These are phyloP conservation scores for Yamadazyma aaseri DNA, from an alignment of 1,139 yeast species.

Conservation along the genomic window DNA sequence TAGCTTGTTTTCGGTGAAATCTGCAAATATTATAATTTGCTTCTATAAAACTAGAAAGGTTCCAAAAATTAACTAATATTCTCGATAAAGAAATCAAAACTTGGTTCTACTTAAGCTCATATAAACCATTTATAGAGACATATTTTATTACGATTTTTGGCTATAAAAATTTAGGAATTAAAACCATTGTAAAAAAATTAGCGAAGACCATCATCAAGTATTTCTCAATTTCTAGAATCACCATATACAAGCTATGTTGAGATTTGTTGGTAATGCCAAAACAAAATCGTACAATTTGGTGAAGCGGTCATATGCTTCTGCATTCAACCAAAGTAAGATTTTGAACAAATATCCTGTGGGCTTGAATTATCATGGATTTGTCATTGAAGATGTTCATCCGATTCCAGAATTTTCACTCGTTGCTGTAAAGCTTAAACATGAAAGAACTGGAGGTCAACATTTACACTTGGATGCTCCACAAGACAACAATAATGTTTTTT, in stretches of 20 bases:
- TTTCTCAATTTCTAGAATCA: too few species aligned
- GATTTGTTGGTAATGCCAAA: not conserved
- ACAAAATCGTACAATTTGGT: not conserved
- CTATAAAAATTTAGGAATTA: too few species aligned
- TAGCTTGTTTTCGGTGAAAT: too few species aligned
- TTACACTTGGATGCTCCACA: constrained; percentile 74
- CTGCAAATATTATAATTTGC: too few species aligned
- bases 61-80: too few species aligned
- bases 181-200: too few species aligned
- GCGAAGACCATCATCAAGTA: too few species aligned
- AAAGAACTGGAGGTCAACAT: constrained; percentile 72
- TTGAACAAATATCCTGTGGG: constrained; percentile 62
- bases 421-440: constrained; percentile 73
- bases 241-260: constrained; percentile 1
- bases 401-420: constrained; percentile 81
- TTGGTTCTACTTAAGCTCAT: too few species aligned
- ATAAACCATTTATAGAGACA: too few species aligned
- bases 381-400: constrained; percentile 57
- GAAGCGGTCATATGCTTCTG: constrained; percentile 8
- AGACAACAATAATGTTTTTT: constrained; percentile 83
- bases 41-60: too few species aligned
- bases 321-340: constrained; percentile 15
- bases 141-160: too few species aligned
- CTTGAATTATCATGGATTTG: constrained; percentile 59
- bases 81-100: too few species aligned